These are phyloP conservation scores for Senna siamea DNA, from an alignment of 306 rosid species.

Conservation along the genomic window DNA sequence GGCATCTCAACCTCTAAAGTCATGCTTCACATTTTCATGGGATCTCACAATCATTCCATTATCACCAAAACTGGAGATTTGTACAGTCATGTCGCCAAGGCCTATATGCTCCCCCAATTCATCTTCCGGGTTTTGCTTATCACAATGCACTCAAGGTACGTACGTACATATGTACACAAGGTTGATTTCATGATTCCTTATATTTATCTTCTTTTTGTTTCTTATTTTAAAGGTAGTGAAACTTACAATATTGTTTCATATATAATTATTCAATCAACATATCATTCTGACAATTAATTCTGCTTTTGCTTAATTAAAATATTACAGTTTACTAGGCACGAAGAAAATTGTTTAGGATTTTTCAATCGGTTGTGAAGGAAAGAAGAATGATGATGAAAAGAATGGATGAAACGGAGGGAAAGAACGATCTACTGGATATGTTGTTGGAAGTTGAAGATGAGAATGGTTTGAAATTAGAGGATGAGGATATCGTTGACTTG, in stretches of 20 bases:
- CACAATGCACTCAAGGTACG: constrained; percentile 46
- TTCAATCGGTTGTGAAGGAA: constrained; percentile 23
- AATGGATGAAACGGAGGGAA: background rate
- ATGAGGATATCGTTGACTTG: constrained; percentile 53
- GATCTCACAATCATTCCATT: background rate
- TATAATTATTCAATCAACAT: too few relatives aligned
- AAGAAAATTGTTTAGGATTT: constrained; percentile 12
- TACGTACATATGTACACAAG: too few relatives aligned
- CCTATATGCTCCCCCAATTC: background rate
- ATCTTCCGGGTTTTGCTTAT: constrained; percentile 40
- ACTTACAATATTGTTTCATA: too few relatives aligned
- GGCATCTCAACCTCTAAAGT: constrained; percentile 34
- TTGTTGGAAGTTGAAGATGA: constrained; percentile 50
- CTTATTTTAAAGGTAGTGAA: too few relatives aligned
- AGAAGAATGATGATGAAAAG: constrained; percentile 5
- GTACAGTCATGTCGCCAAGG: background rate
- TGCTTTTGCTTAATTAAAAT: too few relatives aligned
- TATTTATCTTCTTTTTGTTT: too few relatives aligned
- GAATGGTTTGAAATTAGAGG: constrained; percentile 45
- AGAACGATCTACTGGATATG: constrained; percentile 50
- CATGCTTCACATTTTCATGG: constrained; percentile 43
- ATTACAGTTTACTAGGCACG: constrained; percentile 32
- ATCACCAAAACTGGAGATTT: background rate
- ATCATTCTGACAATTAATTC: too few relatives aligned
- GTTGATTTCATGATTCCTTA: too few relatives aligned